phyloP scores from a whole-genome alignment of 2,329 filamentous ascomycete species.

The Pseudogymnoascus sp. region DNA sequence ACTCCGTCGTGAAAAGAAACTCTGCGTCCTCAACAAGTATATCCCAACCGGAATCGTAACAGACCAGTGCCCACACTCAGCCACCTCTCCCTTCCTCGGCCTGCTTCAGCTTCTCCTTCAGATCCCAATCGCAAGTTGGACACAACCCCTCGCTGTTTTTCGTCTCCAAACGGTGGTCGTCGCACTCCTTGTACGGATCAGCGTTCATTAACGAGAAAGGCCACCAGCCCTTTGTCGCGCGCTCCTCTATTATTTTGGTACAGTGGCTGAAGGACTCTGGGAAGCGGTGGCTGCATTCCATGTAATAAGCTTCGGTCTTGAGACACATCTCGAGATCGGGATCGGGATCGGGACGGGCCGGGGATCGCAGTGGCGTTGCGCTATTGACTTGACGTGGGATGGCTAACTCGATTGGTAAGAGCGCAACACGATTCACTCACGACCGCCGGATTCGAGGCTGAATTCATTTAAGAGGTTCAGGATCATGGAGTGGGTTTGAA shows the following conservation, averaged over 20 bases:
- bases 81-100: background rate
- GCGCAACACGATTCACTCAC: background rate
- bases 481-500: background rate
- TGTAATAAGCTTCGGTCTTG: constrained; percentile 4
- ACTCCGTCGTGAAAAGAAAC: background rate
- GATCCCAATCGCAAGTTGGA: background rate
- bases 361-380: background rate
- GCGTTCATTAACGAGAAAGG: background rate
- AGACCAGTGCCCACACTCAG: background rate
- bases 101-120: background rate
- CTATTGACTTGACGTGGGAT: background rate
- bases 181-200: constrained; percentile 3
- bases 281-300: background rate
- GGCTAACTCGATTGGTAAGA: background rate
- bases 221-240: background rate
- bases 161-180: background rate
- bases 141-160: constrained; percentile 1
- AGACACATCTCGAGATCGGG: background rate
- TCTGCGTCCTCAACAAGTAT: background rate
- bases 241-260: constrained; percentile 1
- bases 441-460: background rate
- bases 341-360: background rate
- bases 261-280: background rate
- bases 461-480: background rate
- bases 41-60: background rate